Percentiles rank a stretch among this genome's conserved stretches.
Evolutionary conservation across 257 asterid species (phyloP).

Genomic region (Capsicum baccatum): DNA sequence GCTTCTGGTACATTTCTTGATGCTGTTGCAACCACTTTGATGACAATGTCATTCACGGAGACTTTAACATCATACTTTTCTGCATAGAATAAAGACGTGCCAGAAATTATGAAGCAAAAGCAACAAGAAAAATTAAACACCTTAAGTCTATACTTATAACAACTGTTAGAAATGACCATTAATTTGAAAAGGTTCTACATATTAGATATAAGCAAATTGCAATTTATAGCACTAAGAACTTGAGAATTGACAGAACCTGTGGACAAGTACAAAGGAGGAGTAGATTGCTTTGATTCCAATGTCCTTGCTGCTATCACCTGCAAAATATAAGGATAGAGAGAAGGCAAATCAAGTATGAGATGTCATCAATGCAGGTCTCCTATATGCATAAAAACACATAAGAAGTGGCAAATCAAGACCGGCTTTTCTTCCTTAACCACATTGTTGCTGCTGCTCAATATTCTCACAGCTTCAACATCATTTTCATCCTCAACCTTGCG

Average conservation of each 20-base stretch:
- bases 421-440: constrained; percentile 58
- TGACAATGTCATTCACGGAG: constrained; percentile 93
- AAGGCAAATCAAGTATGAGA: neutral
- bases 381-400: neutral
- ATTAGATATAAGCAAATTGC: constrained; percentile 17
- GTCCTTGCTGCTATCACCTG: constrained; percentile 94
- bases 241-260: constrained; percentile 57
- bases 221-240: constrained; percentile 16
- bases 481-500: constrained; percentile 91
- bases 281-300: constrained; percentile 90
- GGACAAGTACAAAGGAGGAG: constrained; percentile 93
- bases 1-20: constrained; percentile 92
- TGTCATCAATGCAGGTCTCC: constrained; percentile 15
- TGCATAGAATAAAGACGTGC: constrained; percentile 49
- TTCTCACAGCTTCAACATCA: constrained; percentile 75
- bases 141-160: constrained; percentile 66
- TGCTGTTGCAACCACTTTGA: constrained; percentile 90
- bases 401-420: neutral
- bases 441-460: constrained; percentile 51
- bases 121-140: constrained; percentile 29
- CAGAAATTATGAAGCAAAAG: constrained; percentile 32
- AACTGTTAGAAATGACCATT: constrained; percentile 59
- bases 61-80: constrained; percentile 87
- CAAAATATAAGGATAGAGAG: constrained; percentile 32
- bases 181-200: constrained; percentile 36